Percentiles rank a stretch among this genome's conserved stretches.
Evolutionary conservation across 495 filamentous ascomycete genomes (phyloP).

Genomic region (Neurospora terricola): DNA sequence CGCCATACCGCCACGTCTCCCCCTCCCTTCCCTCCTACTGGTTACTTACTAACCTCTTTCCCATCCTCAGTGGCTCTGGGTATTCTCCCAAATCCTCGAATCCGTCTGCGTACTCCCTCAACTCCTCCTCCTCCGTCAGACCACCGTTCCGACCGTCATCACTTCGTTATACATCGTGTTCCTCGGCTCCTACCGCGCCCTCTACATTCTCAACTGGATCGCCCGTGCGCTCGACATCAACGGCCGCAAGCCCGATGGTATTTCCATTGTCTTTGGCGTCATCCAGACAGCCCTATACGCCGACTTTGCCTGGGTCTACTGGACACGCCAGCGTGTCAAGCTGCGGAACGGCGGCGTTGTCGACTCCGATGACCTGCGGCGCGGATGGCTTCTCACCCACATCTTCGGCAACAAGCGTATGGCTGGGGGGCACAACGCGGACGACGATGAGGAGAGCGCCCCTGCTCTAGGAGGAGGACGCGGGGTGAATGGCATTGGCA

Average conservation of each 20-base stretch:
- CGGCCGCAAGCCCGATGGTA: slow-evolving; percentile 54
- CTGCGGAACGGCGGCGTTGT: slow-evolving; percentile 82
- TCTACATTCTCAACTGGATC: slow-evolving; percentile 94
- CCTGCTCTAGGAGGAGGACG: slow-evolving; percentile 32
- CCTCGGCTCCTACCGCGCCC: slow-evolving; percentile 77
- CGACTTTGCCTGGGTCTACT: slow-evolving; percentile 98
- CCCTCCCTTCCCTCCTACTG: neutral
- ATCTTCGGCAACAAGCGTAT: slow-evolving; percentile 43
- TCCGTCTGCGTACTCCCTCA: slow-evolving; percentile 86
- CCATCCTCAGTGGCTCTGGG: slow-evolving; percentile 56
- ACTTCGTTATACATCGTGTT: slow-evolving; percentile 88
- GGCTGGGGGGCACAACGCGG: slow-evolving; percentile 15
- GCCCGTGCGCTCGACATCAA: slow-evolving; percentile 46
- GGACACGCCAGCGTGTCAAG: slow-evolving; percentile 85
- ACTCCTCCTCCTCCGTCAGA: slow-evolving; percentile 83
- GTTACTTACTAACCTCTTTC: neutral
- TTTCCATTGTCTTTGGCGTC: slow-evolving; percentile 73
- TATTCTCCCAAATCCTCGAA: slow-evolving; percentile 84
- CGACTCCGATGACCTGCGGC: slow-evolving; percentile 80
- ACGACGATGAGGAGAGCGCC: slow-evolving; percentile 39
- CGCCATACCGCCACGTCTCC: neutral
- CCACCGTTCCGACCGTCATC: slow-evolving; percentile 90
- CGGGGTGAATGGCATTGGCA: slow-evolving; percentile 2
- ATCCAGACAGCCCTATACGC: slow-evolving; percentile 85
- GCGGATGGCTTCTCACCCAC: slow-evolving; percentile 62